Evolutionary conservation across 2,329 filamentous ascomycete species (phyloP), one percentile per base, ranked within the genome.

Genomic region (Talaromyces rugulosus): DNA sequence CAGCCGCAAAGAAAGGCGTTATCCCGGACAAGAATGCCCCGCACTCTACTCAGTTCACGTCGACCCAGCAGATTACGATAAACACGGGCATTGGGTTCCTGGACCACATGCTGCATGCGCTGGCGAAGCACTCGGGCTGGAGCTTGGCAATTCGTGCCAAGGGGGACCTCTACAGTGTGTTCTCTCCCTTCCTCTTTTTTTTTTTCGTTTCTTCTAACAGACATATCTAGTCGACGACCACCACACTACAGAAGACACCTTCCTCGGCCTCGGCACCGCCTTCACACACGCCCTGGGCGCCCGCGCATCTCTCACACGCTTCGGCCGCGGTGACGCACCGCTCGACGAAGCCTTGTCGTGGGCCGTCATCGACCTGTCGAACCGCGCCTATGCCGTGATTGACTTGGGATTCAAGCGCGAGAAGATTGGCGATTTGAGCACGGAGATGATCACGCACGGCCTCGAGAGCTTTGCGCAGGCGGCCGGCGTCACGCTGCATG

Each of bases 401-500:
- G 87, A 96, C 61, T 82, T 98, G 12, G 92, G 91, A 11, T 86
- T 97, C 64, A 88, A 85, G 81, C 87, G 95, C 65, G 95, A 98
- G 82, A 96, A 91, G 83, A 91, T 99, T 71, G 95, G 95, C 62
- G 91, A 95, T 73, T 81, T 99, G 68, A 94, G 89, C 81, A 90
- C 87, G 70, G 94, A 99, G 84, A 99, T 99, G 95, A 87, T 99
- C 50, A 93, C 94, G 53, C 95, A 99, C 81, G 96, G 93, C 68
- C 77, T 99, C 73, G 87, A 96, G 82, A 95, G 90, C 80, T 99
- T 97, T 78, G 93, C 94, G 50, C 90, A 96, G 80, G 91, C 87
- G 9, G 92, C 92, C 3, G 89, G 92, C 30, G 84, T 97, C 59
- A 99, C 95, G n/a, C 80, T 98, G 72, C 95, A 99, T 80, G 91